Base-by-base conservation (phyloP, 768 basidiomycete genomes). In the Amanita polypyramis region DNA sequence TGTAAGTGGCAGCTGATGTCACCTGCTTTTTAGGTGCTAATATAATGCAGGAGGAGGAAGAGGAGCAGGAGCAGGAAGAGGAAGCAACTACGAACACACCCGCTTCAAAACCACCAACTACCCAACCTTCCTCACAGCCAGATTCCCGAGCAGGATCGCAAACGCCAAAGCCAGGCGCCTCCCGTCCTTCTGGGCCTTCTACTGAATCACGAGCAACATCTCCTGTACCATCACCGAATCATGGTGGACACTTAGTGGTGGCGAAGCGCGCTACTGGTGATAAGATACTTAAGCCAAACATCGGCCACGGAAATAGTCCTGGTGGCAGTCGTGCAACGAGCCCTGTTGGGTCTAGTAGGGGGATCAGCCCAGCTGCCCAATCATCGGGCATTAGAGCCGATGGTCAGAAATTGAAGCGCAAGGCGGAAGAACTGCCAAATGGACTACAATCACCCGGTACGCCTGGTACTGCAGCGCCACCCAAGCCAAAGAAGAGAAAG, bases 221-320 rank as follows among this genome's bases (percentile, higher is more conserved):
- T 2, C 82, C 82, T 7, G 66, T 66, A 8, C 65, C 74, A 35
- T 65, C 72, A 3, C 66, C 79, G 6, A 69, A 71, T 23, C 70
- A 82, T 54, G 80, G 84, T 32, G 88, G 87, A 0, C 85, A 89
- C 63, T 86, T 82, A 2, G 58, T 86, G 19, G 77, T 93, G 12
- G 89, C 89, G 2, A 85, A 84, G 64, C 79, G 89, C 14, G 89
- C 89, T 3, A 90, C 87, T 1, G 89, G 86, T 52, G 89, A 88
- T 3, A 87, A 85, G 56, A 69, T 64, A 8, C 76, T 77, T 2
- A 86, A 84, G 60, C 66, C 67, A 7, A 82, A 63, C 51, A 55
- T 62, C 2, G 80, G 75, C 58, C 70, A 82, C 51, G 79, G 73
- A 12, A 73, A 68, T 45, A 84, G 80, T 57, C 82, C 84, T 8